Conservation (phyloP, 2,329 filamentous ascomycete species). For the Colletotrichum sp. region DNA sequence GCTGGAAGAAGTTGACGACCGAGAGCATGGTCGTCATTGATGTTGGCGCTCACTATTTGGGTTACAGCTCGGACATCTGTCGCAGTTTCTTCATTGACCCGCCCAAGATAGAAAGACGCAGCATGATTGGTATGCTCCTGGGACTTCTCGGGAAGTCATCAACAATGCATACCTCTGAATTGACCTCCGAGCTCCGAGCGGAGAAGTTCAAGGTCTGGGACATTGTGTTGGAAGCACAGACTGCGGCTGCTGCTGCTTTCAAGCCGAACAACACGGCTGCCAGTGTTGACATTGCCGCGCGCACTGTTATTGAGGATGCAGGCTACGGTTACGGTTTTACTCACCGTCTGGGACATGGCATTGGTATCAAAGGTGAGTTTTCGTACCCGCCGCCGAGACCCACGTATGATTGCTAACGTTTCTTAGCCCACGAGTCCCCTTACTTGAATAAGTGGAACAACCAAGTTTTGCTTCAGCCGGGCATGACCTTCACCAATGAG, state of each 20-base stretch:
- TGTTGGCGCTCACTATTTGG: conserved; percentile 64
- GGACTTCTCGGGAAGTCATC: not conserved
- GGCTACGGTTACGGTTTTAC: conserved; percentile 66
- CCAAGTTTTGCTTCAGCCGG: conserved; percentile 47
- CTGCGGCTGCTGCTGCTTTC: conserved; percentile 56
- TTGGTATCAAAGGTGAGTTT: conserved; percentile 59
- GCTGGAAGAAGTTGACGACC: conserved; percentile 52
- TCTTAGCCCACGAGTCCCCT: conserved; percentile 62
- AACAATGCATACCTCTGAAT: not conserved
- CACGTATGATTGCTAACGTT: not conserved
- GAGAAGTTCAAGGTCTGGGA: conserved; percentile 65
- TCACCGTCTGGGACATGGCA: conserved; percentile 67
- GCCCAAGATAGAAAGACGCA: conserved; percentile 5
- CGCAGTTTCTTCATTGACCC: conserved; percentile 62
- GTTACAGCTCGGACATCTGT: conserved; percentile 69
- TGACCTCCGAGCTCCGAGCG: conserved; percentile 28
- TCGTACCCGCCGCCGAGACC: not conserved
- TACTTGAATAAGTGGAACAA: conserved; percentile 69
- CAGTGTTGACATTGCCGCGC: conserved; percentile 64
- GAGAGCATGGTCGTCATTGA: conserved; percentile 68
- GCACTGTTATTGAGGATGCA: conserved; percentile 59
- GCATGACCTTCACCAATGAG: conserved; percentile 69
- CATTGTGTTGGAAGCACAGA: conserved; percentile 66
- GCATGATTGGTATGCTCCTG: not conserved
- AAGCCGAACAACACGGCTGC: conserved; percentile 58